Evolutionary conservation across 192 early-diverging fungal genomes (phyloP), one percentile per base, ranked within the genome.

Genomic region (Endogone sp.): DNA sequence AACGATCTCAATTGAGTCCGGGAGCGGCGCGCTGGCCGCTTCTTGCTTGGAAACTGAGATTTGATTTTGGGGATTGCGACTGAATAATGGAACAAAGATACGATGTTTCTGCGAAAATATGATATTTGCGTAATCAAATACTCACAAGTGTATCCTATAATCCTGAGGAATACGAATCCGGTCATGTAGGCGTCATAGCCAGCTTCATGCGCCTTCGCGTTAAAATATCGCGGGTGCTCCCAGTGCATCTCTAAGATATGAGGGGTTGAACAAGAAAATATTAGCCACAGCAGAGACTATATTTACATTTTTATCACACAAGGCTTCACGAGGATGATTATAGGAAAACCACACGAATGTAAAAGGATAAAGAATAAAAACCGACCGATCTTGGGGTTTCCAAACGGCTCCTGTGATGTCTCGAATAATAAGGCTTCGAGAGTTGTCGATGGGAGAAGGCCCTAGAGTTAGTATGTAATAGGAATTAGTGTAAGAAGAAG

Each of bases 151-250:
- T 11, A 49, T 49, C 9, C 37, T 11, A 49, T 49, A 11, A 49
- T 11, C 37, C 37, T 49, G 16, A 49, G 37, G 37, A 49, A 49
- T 16, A 49, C 37, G 16, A 49, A 49, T 49, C 96, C 96, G 4
- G 96, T 98, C 49, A 91, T 85, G 70, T 91, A 97, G 2, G 94
- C 93, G 73, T 98, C 96, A 68, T 90, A 98, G 8, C 92, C 96
- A 27, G 96, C 96, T 68, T 98, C 96, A 71, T 98, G 96, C 72
- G 86, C 86, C 54, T 76, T 83, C 1, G 75, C 70, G 10, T 75
- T 66, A 31, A 76, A 62, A 62, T 79, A 79, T 27, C 67, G 65
- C 29, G 70, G 54, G 62, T 66, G 74, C 26, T 49, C 66, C 56
- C 66, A 63, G 37, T 74, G 67, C 28, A 64, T 55, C 22, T 79